These are phyloP conservation scores for Cochlearia excelsa DNA, from an alignment of 345 rosid genomes.

Conservation along the genomic window DNA sequence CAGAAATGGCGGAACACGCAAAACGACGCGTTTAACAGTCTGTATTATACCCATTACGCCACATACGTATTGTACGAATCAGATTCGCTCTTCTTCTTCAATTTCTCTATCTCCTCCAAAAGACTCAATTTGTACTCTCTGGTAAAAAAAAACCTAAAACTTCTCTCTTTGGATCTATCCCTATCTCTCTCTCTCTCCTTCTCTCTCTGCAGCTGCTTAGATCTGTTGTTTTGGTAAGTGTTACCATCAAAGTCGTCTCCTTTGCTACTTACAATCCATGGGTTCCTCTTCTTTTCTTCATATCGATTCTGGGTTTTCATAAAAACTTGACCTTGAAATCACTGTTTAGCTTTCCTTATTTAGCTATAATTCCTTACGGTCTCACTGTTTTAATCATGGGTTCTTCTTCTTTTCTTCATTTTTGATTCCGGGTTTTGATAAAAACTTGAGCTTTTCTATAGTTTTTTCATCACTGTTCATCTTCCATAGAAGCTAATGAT, in stretches of 20 bases:
- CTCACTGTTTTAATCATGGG: neutral
- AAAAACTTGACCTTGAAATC: neutral
- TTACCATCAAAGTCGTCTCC: conserved; percentile 23
- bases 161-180: neutral
- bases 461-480: conserved; percentile 4
- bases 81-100: conserved; percentile 8
- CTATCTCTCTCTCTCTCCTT: neutral
- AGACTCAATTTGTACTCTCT: neutral
- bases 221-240: conserved; percentile 23
- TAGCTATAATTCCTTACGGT: no score
- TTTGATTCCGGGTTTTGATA: conserved; percentile 5
- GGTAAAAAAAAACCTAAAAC: neutral
- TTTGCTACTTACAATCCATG: conserved; percentile 12
- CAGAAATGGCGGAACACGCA: no score
- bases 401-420: neutral
- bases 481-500: neutral
- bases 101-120: conserved; percentile 5
- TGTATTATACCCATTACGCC: neutral
- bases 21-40: neutral
- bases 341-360: no score
- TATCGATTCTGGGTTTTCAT: conserved; percentile 3
- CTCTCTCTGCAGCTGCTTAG: neutral
- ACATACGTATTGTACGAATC: conserved; percentile 22
- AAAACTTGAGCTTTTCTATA: neutral
- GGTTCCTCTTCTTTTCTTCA: neutral